Evolutionary conservation across 441 rosid genomes (phyloP).

Genomic region (Pelargonium citronellum): DNA sequence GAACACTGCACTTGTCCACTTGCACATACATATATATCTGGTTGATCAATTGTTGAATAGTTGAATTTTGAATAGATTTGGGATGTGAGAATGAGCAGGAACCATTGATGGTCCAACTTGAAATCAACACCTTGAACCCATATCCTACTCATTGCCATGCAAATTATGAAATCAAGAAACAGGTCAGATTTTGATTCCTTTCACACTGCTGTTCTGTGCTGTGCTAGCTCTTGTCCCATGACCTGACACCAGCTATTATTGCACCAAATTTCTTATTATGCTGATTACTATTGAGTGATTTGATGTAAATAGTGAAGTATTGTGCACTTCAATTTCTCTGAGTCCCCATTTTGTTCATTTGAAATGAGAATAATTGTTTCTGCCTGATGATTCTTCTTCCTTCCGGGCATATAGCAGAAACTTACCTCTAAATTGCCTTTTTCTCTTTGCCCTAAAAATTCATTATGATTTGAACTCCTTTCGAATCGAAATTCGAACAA

Average conservation of each 20-base stretch:
- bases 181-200: background rate
- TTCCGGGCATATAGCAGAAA: background rate
- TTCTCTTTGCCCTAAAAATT: too few relatives aligned
- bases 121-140: too few relatives aligned
- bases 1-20: too few relatives aligned
- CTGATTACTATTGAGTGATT: background rate
- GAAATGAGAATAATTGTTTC: background rate
- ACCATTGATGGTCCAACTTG: too few relatives aligned
- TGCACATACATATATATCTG: too few relatives aligned
- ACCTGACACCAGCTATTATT: background rate
- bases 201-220: background rate
- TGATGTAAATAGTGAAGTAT: background rate
- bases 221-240: background rate
- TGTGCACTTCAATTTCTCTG: background rate
- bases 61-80: background rate
- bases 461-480: too few relatives aligned
- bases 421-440: background rate
- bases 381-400: background rate
- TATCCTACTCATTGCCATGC: background rate
- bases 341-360: background rate
- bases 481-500: too few relatives aligned
- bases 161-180: background rate
- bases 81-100: background rate
- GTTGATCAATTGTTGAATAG: too few relatives aligned
- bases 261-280: constrained; percentile 4